These are phyloP conservation scores for Rugosomyces carneus DNA, from an alignment of 1,284 basidiomycete genomes.

Conservation along the genomic window DNA sequence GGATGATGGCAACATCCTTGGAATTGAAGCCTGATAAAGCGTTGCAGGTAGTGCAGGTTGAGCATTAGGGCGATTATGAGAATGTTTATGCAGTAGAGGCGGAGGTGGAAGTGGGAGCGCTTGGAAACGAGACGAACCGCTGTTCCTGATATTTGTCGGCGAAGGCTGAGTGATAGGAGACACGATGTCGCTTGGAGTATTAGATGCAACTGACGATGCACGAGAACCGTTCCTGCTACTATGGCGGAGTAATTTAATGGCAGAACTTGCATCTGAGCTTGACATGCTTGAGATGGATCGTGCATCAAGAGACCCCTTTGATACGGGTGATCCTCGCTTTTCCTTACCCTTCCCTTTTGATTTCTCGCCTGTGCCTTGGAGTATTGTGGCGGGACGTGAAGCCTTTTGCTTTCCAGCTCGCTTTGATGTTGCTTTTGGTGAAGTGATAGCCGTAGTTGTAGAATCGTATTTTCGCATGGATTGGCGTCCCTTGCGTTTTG, in stretches of 20 bases:
- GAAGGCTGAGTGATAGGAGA: constrained; percentile 20
- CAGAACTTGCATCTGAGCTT: constrained; percentile 31
- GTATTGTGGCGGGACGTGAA: constrained; percentile 6
- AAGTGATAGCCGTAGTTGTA: constrained; percentile 9
- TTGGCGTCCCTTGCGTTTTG: constrained; percentile 10
- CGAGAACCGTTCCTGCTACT: constrained; percentile 32
- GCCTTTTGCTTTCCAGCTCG: constrained; percentile 9
- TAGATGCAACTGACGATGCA: constrained; percentile 44
- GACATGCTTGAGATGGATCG: constrained; percentile 22
- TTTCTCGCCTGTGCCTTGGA: constrained; percentile 4
- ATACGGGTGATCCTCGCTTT: constrained; percentile 4
- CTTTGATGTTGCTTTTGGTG: constrained; percentile 10
- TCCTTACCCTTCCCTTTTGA: constrained; percentile 16
- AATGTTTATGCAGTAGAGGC: constrained; percentile 22
- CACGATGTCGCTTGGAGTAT: constrained; percentile 28
- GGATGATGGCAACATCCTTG: constrained; percentile 7
- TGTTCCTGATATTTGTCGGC: constrained; percentile 24
- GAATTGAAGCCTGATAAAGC: constrained; percentile 2
- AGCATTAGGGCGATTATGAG: constrained; percentile 24
- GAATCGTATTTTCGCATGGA: constrained; percentile 22
- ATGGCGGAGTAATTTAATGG: constrained; percentile 29
- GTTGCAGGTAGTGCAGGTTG: constrained; percentile 15
- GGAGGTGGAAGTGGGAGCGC: constrained; percentile 19
- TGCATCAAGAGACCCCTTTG: constrained; percentile 15
- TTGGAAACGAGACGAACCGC: constrained; percentile 17